Percentiles rank a stretch among this genome's conserved stretches.
Evolutionary conservation across 2,329 filamentous ascomycete genomes (phyloP).

Genomic region (Davidsoniella neocaledoniae): DNA sequence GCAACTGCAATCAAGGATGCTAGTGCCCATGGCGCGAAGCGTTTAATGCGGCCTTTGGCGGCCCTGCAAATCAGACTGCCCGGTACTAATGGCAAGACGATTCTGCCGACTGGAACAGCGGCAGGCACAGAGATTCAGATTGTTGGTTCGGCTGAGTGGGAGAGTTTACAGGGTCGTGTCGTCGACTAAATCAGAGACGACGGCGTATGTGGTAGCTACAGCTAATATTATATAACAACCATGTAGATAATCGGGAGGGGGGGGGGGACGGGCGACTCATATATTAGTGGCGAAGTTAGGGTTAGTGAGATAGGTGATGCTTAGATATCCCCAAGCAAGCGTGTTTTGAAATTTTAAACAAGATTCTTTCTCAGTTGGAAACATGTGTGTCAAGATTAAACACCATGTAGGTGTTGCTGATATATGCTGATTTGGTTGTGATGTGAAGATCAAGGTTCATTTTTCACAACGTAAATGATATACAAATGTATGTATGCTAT

Average conservation of each 20-base stretch:
- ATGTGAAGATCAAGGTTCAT: too few relatives aligned
- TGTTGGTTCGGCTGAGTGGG: conserved; percentile 38
- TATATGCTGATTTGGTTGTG: conserved; percentile 8
- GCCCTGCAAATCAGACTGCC: conserved; percentile 34
- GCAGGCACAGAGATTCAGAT: conserved; percentile 29
- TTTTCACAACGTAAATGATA: too few relatives aligned
- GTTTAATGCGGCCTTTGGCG: conserved; percentile 23
- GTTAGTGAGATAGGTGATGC: too few relatives aligned
- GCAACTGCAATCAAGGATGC: conserved; percentile 8
- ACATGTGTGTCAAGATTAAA: conserved; percentile 2
- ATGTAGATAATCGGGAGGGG: too few relatives aligned
- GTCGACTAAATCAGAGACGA: conserved; percentile 8
- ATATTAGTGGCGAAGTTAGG: too few relatives aligned
- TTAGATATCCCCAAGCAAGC: conserved; percentile 1
- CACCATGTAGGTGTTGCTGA: not conserved
- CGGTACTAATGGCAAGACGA: conserved; percentile 27
- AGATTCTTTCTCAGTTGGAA: not conserved
- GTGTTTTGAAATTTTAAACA: not conserved
- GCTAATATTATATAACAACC: conserved; percentile 1
- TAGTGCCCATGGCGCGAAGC: conserved; percentile 13
- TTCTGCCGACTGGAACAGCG: conserved; percentile 18
- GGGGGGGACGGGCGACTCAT: too few relatives aligned
- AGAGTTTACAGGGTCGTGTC: conserved; percentile 31
- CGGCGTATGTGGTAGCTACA: conserved; percentile 8
- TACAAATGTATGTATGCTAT: too few relatives aligned